phyloP scores from a whole-genome alignment of 2,329 filamentous ascomycete species.

The Pseudogymnoascus sp. region DNA sequence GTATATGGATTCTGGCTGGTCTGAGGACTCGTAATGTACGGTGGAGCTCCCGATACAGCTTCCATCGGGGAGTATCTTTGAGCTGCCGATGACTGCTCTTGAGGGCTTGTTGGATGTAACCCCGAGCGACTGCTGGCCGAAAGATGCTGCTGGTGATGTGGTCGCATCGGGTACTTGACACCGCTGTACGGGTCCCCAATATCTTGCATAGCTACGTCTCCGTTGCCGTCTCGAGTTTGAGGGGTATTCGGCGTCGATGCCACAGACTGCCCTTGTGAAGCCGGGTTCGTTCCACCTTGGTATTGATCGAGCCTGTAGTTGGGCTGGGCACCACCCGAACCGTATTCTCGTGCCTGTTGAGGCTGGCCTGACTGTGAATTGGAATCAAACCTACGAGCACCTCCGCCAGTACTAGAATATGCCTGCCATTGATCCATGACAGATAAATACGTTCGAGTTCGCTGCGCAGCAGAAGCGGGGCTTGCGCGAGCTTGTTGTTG shows the following conservation, averaged over 20 bases:
- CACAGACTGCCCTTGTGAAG: conserved; percentile 42
- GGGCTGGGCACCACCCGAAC: conserved; percentile 38
- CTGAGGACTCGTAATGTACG: conserved; percentile 62
- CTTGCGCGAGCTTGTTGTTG: conserved; percentile 10
- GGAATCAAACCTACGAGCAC: conserved; percentile 58
- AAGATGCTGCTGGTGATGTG: conserved; percentile 68
- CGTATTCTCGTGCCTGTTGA: conserved; percentile 24
- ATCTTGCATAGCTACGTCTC: conserved; percentile 82
- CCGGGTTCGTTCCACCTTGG: conserved; percentile 36
- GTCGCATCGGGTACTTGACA: conserved; percentile 77
- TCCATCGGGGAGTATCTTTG: conserved; percentile 97
- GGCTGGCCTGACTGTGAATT: conserved; percentile 39
- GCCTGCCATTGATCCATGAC: conserved; percentile 60
- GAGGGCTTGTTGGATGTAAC: conserved; percentile 64
- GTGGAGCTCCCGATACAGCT: conserved; percentile 68
- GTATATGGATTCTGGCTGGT: conserved; percentile 42
- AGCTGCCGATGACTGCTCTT: conserved; percentile 73
- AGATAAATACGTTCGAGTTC: conserved; percentile 16
- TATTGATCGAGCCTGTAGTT: conserved; percentile 58
- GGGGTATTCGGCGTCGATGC: conserved; percentile 51
- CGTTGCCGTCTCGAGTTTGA: conserved; percentile 62
- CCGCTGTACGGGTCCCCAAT: conserved; percentile 73
- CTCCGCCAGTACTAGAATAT: conserved; percentile 57
- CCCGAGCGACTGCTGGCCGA: conserved; percentile 41
- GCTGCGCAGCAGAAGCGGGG: conserved; percentile 7